These are phyloP conservation scores for Garcia nutans DNA, from an alignment of 345 rosid genomes.

Conservation along the genomic window DNA sequence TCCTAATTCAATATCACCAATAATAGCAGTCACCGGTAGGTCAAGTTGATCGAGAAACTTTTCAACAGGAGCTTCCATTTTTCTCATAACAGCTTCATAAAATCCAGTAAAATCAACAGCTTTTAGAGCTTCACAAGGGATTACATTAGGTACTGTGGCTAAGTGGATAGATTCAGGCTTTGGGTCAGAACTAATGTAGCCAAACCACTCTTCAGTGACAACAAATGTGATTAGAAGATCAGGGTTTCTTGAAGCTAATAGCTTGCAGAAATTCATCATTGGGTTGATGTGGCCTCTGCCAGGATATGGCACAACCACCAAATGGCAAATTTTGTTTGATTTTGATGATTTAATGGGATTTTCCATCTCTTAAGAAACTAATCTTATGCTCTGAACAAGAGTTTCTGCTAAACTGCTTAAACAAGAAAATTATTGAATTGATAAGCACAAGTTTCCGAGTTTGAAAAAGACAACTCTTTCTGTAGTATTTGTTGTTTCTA, in stretches of 20 bases:
- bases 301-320: conserved; percentile 3
- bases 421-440: too few species aligned
- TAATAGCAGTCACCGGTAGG: conserved; percentile 22
- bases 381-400: too few species aligned
- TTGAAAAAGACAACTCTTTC: too few species aligned
- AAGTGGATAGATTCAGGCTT: conserved; percentile 5
- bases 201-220: conserved; percentile 8
- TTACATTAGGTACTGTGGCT: conserved; percentile 13
- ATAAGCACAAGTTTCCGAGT: too few species aligned
- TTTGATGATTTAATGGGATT: neutral
- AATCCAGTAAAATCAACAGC: conserved; percentile 16
- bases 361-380: too few species aligned
- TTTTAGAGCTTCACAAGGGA: conserved; percentile 12
- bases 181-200: neutral
- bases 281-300: conserved; percentile 13
- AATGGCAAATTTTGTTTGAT: neutral
- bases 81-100: conserved; percentile 26
- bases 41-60: conserved; percentile 7
- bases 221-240: neutral
- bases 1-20: conserved; percentile 25
- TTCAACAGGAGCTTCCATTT: conserved; percentile 22
- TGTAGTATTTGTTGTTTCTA: too few species aligned
- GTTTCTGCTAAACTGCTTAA: too few species aligned
- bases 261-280: conserved; percentile 1
- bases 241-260: conserved; percentile 5